These are phyloP conservation scores for Babesia bigemina DNA, from an alignment of 169 alveolate genomes.

Conservation along the genomic window DNA sequence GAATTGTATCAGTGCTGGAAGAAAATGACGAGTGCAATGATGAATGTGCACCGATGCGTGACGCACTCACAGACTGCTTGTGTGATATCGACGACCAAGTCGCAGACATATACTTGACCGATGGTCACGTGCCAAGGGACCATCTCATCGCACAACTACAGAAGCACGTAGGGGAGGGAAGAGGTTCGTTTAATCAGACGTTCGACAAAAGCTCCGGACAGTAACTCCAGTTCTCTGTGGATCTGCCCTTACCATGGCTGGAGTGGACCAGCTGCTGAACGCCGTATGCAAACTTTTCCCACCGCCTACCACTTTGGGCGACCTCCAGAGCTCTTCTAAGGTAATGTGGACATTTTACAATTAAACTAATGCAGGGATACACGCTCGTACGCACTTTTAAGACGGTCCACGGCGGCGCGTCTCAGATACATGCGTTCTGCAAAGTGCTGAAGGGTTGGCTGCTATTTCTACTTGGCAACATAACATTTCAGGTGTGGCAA, in stretches of 20 bases:
- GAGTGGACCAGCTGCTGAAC: constrained; percentile 41
- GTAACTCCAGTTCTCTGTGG: constrained; percentile 53
- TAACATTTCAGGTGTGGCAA: constrained; percentile 45
- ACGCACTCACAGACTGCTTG: constrained; percentile 19
- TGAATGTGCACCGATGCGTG: neutral
- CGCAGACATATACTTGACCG: constrained; percentile 22
- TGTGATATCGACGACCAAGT: constrained; percentile 22
- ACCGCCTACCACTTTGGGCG: neutral
- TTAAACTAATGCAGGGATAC: neutral
- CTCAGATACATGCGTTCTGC: constrained; percentile 21
- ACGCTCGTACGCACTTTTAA: constrained; percentile 22
- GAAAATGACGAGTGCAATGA: neutral
- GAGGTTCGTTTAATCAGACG: neutral
- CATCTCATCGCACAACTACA: neutral
- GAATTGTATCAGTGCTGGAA: neutral
- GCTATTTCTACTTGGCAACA: neutral
- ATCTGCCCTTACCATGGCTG: constrained; percentile 42
- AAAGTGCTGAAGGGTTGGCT: constrained; percentile 23
- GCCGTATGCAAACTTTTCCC: constrained; percentile 35
- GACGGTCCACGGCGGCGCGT: neutral
- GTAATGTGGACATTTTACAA: neutral
- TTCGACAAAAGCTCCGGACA: neutral
- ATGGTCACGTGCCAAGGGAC: constrained; percentile 5
- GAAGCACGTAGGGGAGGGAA: neutral
- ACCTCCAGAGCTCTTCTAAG: neutral